Percentiles rank a stretch among this genome's conserved stretches.
Evolutionary conservation across 352 stramenopile genomes (phyloP).

Genomic region (Globisporangium spinosum): DNA sequence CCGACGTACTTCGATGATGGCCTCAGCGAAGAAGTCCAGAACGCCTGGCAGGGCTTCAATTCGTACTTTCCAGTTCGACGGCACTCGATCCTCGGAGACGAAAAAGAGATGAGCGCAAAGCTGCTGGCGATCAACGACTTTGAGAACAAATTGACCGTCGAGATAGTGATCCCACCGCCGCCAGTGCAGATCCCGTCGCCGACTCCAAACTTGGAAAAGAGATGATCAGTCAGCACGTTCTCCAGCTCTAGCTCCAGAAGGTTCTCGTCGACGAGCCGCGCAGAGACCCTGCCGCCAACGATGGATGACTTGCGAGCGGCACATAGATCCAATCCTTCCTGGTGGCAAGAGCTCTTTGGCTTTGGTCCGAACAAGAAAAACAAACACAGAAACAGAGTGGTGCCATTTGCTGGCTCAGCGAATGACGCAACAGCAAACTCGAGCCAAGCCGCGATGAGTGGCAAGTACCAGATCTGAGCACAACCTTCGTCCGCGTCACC

Average conservation of each 20-base stretch:
- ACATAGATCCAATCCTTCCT: background rate
- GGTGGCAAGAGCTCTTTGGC: conserved; percentile 1
- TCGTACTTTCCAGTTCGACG: conserved; percentile 19
- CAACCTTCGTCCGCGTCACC: background rate
- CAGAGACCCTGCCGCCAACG: background rate
- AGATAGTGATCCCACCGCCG: background rate
- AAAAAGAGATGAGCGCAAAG: conserved; percentile 18
- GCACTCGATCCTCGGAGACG: conserved; percentile 34
- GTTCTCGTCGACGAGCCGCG: background rate
- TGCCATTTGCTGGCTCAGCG: conserved; percentile 4
- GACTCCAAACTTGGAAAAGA: background rate
- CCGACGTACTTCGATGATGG: conserved; percentile 23
- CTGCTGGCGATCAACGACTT: conserved; percentile 19
- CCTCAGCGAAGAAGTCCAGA: background rate
- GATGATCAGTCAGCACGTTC: background rate
- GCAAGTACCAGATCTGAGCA: conserved; percentile 28
- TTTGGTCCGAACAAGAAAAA: background rate
- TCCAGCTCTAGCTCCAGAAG: conserved; percentile 1
- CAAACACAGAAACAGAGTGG: background rate
- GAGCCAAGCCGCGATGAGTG: background rate
- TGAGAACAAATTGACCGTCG: conserved; percentile 11
- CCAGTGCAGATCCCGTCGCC: background rate
- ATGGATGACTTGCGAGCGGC: background rate
- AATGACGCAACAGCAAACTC: background rate
- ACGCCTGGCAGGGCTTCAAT: background rate